Evolutionary conservation across 2,329 filamentous ascomycete species (phyloP).

Genomic region (Sarocladiaceae sp.): DNA sequence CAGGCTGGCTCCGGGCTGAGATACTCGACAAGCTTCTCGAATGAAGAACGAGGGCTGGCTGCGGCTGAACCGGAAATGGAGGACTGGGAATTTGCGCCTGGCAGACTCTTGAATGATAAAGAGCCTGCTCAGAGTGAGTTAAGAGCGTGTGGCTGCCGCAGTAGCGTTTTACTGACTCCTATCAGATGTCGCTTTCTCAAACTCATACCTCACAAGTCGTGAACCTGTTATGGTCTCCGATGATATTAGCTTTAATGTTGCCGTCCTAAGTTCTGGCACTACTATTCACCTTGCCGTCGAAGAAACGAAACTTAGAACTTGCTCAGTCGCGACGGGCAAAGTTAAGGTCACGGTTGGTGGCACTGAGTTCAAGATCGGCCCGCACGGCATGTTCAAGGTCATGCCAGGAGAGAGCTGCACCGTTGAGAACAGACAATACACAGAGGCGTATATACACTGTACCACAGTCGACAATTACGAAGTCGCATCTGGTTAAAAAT

Average conservation of each 20-base stretch:
- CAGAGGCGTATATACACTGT: constrained; percentile 26
- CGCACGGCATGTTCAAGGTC: constrained; percentile 40
- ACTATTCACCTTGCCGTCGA: constrained; percentile 25
- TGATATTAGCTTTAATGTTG: constrained; percentile 35
- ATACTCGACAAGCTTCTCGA: not conserved
- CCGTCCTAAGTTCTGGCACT: constrained; percentile 34
- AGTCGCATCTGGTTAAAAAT: not conserved
- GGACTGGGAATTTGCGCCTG: constrained; percentile 41
- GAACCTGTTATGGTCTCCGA: constrained; percentile 31
- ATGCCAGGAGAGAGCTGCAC: constrained; percentile 31
- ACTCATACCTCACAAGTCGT: constrained; percentile 33
- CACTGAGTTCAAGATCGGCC: constrained; percentile 35
- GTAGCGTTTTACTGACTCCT: not conserved
- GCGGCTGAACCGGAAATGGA: constrained; percentile 31
- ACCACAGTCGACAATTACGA: constrained; percentile 7
- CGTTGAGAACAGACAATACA: constrained; percentile 39
- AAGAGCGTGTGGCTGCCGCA: not conserved
- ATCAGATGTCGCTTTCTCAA: constrained; percentile 40
- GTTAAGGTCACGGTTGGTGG: constrained; percentile 31
- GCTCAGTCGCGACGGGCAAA: constrained; percentile 37
- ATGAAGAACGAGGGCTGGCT: not conserved
- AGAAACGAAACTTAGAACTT: constrained; percentile 29
- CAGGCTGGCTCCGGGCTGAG: not conserved
- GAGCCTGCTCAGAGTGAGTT: constrained; percentile 30
- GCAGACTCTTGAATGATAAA: constrained; percentile 27